A percentile compares a stretch with the other conserved stretches of the same genome.
Conservation (phyloP, 345 rosid genomes). For the Ailanthus altissimus region DNA sequence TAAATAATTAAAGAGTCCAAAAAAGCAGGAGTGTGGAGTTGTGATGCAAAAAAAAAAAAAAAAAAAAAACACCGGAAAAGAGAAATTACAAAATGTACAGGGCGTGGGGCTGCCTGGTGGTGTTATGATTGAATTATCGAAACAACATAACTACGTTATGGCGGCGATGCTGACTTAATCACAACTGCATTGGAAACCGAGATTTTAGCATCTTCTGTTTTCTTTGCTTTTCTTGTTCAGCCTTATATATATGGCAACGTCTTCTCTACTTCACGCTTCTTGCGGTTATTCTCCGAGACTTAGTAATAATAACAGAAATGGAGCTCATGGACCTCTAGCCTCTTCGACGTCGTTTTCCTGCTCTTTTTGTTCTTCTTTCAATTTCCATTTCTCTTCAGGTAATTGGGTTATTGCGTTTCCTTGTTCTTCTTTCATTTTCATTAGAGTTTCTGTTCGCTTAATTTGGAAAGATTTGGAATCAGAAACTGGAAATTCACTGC, state of each 20-base stretch:
- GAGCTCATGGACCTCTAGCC: slow-evolving; percentile 25
- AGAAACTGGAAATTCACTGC: not conserved
- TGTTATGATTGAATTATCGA: not conserved
- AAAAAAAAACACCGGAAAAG: not conserved
- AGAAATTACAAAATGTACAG: not conserved
- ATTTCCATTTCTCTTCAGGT: slow-evolving; percentile 52
- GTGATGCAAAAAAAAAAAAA: too few relatives aligned
- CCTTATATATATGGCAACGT: slow-evolving; percentile 39
- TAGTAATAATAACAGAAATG: slow-evolving; percentile 26
- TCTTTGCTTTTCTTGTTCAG: not conserved
- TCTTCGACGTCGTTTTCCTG: slow-evolving; percentile 35
- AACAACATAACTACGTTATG: not conserved
- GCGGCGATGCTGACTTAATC: slow-evolving; percentile 23
- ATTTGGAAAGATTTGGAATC: slow-evolving; percentile 2
- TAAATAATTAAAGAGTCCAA: not conserved
- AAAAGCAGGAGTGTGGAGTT: too few relatives aligned
- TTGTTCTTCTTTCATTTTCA: not conserved
- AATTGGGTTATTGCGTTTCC: slow-evolving; percentile 18
- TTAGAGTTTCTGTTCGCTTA: not conserved
- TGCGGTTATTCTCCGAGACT: slow-evolving; percentile 40
- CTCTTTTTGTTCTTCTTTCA: slow-evolving; percentile 48
- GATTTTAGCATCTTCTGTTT: slow-evolving; percentile 18
- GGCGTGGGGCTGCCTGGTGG: not conserved
- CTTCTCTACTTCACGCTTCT: slow-evolving; percentile 48
- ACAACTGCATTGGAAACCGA: slow-evolving; percentile 14